These are phyloP conservation scores for Candida michaelii DNA, from an alignment of 805 yeast species.

Conservation along the genomic window DNA sequence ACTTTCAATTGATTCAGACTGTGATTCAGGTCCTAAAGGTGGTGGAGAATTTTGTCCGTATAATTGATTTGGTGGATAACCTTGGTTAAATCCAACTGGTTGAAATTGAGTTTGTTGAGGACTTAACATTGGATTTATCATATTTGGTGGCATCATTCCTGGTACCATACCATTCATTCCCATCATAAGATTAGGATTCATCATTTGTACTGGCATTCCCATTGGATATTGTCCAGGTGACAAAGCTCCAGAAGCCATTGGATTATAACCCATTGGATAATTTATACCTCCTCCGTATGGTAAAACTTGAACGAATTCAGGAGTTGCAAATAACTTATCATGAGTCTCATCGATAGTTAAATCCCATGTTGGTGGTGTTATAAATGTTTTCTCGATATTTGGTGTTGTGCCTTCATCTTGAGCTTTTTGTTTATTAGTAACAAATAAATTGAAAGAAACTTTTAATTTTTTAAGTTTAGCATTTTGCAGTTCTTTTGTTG, in stretches of 20 bases:
- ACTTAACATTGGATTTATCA: slow-evolving; percentile 9
- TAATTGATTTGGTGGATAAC: slow-evolving; percentile 21
- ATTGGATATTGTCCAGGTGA: slow-evolving; percentile 7
- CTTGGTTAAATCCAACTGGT: slow-evolving; percentile 21
- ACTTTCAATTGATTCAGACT: background rate
- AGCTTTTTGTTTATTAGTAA: slow-evolving; percentile 39
- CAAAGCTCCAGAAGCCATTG: slow-evolving; percentile 3
- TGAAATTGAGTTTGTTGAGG: slow-evolving; percentile 17
- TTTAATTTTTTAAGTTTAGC: slow-evolving; percentile 38
- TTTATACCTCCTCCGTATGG: slow-evolving; percentile 2
- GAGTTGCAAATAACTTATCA: slow-evolving; percentile 41
- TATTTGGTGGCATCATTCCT: slow-evolving; percentile 3
- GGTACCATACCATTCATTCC: slow-evolving; percentile 5
- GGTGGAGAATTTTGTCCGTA: slow-evolving; percentile 1
- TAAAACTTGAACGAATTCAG: slow-evolving; percentile 18
- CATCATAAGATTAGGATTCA: slow-evolving; percentile 4
- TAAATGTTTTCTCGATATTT: slow-evolving; percentile 60
- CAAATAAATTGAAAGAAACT: slow-evolving; percentile 52
- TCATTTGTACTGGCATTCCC: slow-evolving; percentile 6
- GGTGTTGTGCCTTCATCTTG: slow-evolving; percentile 23
- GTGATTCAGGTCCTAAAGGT: slow-evolving; percentile 3
- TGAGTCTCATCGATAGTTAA: slow-evolving; percentile 58
- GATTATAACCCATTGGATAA: background rate
- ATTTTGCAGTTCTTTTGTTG: slow-evolving; percentile 37
- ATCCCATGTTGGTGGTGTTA: slow-evolving; percentile 79